Evolutionary conservation across 306 rosid species (phyloP).

Genomic region (Senna siamea): DNA sequence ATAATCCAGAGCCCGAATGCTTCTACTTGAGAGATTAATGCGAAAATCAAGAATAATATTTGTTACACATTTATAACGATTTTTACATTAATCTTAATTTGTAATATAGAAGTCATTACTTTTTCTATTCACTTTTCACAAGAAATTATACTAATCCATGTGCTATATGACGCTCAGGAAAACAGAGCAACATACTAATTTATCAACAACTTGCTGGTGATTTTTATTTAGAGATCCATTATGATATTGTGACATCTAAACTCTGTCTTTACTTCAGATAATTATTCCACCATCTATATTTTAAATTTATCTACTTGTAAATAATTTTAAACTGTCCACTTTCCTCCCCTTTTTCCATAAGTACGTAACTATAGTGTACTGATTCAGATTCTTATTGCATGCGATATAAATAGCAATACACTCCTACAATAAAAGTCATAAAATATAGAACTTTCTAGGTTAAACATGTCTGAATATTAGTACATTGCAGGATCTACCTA

Average conservation of each 20-base stretch:
- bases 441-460: background rate
- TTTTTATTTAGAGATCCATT: background rate
- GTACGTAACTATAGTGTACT: background rate
- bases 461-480: background rate
- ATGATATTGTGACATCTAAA: background rate
- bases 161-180: too few relatives aligned
- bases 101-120: too few relatives aligned
- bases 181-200: background rate
- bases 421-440: background rate
- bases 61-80: too few relatives aligned
- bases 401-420: background rate
- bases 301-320: background rate
- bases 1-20: background rate
- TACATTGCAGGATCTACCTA: background rate
- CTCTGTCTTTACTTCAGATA: constrained; percentile 2
- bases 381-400: background rate
- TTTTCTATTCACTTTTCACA: too few relatives aligned
- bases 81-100: too few relatives aligned
- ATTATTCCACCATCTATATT: constrained; percentile 29
- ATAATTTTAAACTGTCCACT: background rate
- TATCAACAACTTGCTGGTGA: constrained; percentile 2
- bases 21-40: too few relatives aligned
- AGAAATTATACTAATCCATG: too few relatives aligned
- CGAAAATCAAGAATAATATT: too few relatives aligned
- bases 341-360: constrained; percentile 16